Conservation (phyloP, 441 rosid species). For the Kokia cookei region DNA sequence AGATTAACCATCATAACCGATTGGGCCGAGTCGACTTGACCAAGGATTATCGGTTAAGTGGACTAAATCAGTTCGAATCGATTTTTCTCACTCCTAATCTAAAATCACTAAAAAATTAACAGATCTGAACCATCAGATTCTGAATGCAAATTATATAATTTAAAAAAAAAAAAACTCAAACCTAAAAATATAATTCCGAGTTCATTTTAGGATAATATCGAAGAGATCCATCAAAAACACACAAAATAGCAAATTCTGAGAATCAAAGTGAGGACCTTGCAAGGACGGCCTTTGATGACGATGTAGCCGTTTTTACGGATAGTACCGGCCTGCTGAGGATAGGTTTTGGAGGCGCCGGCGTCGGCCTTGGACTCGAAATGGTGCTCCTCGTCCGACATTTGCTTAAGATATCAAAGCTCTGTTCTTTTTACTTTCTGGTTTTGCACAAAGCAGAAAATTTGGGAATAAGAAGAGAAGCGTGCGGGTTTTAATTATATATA, state of each 20-base stretch:
- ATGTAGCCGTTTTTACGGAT: conserved; percentile 86
- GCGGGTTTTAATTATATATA: not conserved
- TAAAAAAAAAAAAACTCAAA: not conserved
- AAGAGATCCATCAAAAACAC: not conserved
- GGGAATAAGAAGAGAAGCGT: not conserved
- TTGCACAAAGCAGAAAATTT: not conserved
- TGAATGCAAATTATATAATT: not conserved
- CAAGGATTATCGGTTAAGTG: no score
- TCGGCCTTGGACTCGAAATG: conserved; percentile 93
- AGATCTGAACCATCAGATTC: not conserved
- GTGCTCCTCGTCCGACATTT: conserved; percentile 92
- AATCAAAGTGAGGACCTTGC: conserved; percentile 45
- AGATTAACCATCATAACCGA: no score
- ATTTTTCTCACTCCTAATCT: not conserved
- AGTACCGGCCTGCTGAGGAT: conserved; percentile 86
- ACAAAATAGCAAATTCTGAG: no score
- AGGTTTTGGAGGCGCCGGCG: conserved; percentile 90
- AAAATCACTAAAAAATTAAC: not conserved
- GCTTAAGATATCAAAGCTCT: not conserved
- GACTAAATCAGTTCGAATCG: no score
- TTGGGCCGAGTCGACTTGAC: no score
- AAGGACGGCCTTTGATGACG: conserved; percentile 84
- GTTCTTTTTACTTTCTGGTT: conserved; percentile 4
- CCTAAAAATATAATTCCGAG: not conserved
- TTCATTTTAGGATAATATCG: not conserved